phyloP scores from a whole-genome alignment of 1,284 basidiomycete species.

The Tilletiopsis washingtonensis region DNA sequence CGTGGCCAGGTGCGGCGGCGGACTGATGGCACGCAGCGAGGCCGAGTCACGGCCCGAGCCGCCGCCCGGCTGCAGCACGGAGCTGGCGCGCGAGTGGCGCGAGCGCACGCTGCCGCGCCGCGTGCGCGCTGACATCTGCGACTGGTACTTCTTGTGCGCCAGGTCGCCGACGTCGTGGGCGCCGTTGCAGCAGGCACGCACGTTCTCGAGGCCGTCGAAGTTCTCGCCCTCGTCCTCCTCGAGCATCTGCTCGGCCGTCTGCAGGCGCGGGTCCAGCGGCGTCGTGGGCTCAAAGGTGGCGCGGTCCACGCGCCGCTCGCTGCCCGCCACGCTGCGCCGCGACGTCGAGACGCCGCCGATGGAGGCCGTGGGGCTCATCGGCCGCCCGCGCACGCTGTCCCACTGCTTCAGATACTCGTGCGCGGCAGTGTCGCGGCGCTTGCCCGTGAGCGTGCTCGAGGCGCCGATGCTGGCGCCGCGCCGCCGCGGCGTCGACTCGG shows the following conservation, averaged over 20 bases:
- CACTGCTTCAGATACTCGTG: slow-evolving; percentile 62
- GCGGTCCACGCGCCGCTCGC: background rate
- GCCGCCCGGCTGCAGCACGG: background rate
- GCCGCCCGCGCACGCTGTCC: slow-evolving; percentile 15
- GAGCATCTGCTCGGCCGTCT: slow-evolving; percentile 44
- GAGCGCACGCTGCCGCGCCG: background rate
- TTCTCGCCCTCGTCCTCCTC: slow-evolving; percentile 69
- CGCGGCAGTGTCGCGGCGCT: slow-evolving; percentile 78
- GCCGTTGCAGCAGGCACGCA: slow-evolving; percentile 78
- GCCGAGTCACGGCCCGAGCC: background rate
- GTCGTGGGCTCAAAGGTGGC: background rate
- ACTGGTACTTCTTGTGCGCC: slow-evolving; percentile 20
- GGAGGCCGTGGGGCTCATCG: slow-evolving; percentile 13
- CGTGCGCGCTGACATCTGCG: background rate
- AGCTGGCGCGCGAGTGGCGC: background rate
- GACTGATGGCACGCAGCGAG: background rate
- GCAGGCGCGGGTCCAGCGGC: slow-evolving; percentile 18
- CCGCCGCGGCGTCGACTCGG: slow-evolving; percentile 61
- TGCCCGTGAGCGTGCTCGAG: slow-evolving; percentile 57
- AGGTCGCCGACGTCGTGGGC: slow-evolving; percentile 58
- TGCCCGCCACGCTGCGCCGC: background rate
- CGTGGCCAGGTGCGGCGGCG: background rate
- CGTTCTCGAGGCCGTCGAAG: slow-evolving; percentile 75
- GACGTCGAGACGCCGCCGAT: background rate
- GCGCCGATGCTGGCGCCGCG: slow-evolving; percentile 57